Evolutionary conservation across 805 yeast species (phyloP).

Genomic region (Lachancea dasiensis): DNA sequence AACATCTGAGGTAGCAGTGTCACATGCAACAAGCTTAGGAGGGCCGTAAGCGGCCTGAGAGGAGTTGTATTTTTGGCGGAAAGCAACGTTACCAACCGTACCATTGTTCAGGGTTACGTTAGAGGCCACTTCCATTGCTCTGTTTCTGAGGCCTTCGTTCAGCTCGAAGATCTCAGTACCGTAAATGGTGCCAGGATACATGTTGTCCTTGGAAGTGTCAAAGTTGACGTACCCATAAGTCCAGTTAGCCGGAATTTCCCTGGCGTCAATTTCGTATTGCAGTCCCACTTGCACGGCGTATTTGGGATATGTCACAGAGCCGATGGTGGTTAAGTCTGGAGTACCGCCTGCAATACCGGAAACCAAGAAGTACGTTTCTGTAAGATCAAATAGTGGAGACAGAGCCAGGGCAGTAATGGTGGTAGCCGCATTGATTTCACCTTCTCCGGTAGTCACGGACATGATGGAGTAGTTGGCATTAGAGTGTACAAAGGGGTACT

Average conservation of each 20-base stretch:
- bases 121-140: conserved; percentile 48
- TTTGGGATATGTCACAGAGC: conserved; percentile 54
- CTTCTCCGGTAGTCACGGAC: conserved; percentile 64
- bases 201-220: conserved; percentile 44
- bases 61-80: conserved; percentile 44
- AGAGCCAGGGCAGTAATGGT: conserved; percentile 49
- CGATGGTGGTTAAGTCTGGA: conserved; percentile 50
- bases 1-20: conserved; percentile 53
- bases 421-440: conserved; percentile 61
- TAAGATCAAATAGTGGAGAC: conserved; percentile 49
- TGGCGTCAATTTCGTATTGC: conserved; percentile 52
- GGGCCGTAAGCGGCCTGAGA: conserved; percentile 42
- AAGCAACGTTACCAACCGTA: conserved; percentile 37
- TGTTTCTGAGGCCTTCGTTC: conserved; percentile 51
- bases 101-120: conserved; percentile 42
- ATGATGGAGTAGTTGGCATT: conserved; percentile 47
- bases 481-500: conserved; percentile 53
- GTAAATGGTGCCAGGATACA: conserved; percentile 49
- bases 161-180: conserved; percentile 64
- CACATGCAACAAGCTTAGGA: conserved; percentile 49
- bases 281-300: conserved; percentile 57
- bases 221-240: conserved; percentile 53
- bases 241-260: conserved; percentile 48
- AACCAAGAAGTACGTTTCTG: conserved; percentile 53
- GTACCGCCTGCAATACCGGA: conserved; percentile 66